Percentiles rank a stretch among this genome's conserved stretches.
These are phyloP conservation scores for Oryza glaberrima DNA, from an alignment of 176 grass and related monocot species.

Conservation along the genomic window DNA sequence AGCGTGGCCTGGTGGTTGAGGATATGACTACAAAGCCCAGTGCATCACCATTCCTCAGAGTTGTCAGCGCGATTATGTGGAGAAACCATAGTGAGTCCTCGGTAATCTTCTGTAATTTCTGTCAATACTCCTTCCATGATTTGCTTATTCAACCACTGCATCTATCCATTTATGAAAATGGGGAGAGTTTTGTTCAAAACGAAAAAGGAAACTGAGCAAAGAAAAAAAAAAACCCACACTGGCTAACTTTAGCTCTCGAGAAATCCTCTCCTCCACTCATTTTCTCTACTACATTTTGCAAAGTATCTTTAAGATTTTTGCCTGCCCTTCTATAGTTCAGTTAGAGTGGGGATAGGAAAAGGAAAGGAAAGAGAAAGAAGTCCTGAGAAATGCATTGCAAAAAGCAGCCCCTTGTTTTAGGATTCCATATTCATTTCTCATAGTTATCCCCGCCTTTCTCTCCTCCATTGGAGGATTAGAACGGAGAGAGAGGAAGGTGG, in stretches of 20 bases:
- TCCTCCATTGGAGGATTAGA: slow-evolving; percentile 41
- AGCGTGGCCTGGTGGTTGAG: not conserved
- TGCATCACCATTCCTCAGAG: not conserved
- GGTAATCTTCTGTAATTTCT: not conserved
- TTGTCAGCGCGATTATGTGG: not conserved
- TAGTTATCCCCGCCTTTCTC: slow-evolving; percentile 40
- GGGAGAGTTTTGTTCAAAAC: not conserved
- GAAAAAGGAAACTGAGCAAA: not conserved
- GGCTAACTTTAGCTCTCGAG: slow-evolving; percentile 42
- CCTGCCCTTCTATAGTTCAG: not conserved
- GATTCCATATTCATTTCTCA: slow-evolving; percentile 27
- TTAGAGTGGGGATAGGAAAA: not conserved
- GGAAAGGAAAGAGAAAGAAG: not conserved
- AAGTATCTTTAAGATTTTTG: not conserved
- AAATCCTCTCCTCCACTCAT: slow-evolving; percentile 32
- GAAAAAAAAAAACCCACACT: not conserved
- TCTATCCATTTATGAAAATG: not conserved
- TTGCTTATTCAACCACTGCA: not conserved
- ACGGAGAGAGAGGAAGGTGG: slow-evolving; percentile 48
- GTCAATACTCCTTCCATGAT: not conserved
- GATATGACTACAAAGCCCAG: not conserved
- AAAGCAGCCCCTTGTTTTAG: slow-evolving; percentile 2
- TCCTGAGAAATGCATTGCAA: slow-evolving; percentile 23
- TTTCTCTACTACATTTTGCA: not conserved
- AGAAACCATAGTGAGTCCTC: not conserved